Percentiles rank a stretch among this genome's conserved stretches.
Conservation (phyloP, 257 asterid species). For the Solanum clarkiae region DNA sequence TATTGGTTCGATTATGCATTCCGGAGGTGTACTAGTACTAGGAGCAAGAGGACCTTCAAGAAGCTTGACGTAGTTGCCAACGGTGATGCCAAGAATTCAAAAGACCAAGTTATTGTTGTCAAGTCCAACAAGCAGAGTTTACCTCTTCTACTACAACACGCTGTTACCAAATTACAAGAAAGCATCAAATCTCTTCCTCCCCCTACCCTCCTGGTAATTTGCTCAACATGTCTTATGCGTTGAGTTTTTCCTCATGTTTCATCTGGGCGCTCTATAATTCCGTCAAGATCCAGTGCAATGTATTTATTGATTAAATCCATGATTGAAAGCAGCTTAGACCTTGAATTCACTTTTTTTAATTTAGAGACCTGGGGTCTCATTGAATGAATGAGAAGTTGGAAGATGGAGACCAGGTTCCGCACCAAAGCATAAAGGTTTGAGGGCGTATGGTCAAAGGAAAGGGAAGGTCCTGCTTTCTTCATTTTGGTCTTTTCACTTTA, state of each 20-base stretch:
- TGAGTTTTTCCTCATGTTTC: not conserved
- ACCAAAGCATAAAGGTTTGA: not conserved
- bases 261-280: not conserved
- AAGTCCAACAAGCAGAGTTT: slow-evolving; percentile 11
- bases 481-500: not conserved
- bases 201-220: slow-evolving; percentile 36
- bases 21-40: not conserved
- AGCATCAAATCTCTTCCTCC: slow-evolving; percentile 47
- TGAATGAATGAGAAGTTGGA: too few species aligned
- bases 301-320: not conserved
- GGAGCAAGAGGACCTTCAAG: not conserved
- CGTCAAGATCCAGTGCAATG: not conserved
- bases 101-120: slow-evolving; percentile 10
- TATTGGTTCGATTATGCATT: not conserved
- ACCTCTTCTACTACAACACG: slow-evolving; percentile 11
- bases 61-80: not conserved
- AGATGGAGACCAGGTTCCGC: not conserved
- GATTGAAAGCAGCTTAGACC: not conserved
- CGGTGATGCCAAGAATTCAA: not conserved
- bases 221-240: not conserved
- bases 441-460: not conserved
- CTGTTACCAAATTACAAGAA: slow-evolving; percentile 33
- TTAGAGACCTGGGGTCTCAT: not conserved
- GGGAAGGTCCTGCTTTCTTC: not conserved
- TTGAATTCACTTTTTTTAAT: not conserved